These are phyloP conservation scores for Ophiostoma quercus DNA, from an alignment of 2,329 filamentous ascomycete genomes.

Conservation along the genomic window DNA sequence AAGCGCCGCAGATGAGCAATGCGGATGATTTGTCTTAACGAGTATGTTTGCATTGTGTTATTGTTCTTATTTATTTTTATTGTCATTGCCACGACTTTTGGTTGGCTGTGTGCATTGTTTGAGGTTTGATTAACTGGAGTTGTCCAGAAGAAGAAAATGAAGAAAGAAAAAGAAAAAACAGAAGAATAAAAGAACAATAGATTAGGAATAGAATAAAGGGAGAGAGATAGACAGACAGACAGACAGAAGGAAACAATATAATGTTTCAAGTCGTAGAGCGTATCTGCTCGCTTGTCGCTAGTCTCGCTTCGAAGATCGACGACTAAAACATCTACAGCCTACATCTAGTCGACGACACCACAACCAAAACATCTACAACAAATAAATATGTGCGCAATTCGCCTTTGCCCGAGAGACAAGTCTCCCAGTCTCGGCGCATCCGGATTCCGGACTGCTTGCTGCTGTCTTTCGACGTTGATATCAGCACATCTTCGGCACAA, in stretches of 20 bases:
- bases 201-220: too few species aligned
- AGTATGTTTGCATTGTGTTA: not conserved
- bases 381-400: constrained; percentile 34
- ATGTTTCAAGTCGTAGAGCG: not conserved
- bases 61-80: not conserved
- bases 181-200: too few species aligned
- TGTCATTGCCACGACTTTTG: not conserved
- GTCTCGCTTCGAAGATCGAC: not conserved
- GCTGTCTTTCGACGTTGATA: constrained; percentile 46
- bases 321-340: not conserved
- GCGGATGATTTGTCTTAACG: not conserved
- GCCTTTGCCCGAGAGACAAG: constrained; percentile 21
- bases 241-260: not conserved
- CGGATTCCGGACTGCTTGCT: constrained; percentile 38
- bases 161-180: too few species aligned
- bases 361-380: not conserved
- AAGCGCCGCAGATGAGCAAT: not conserved
- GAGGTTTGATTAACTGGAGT: not conserved
- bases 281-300: not conserved
- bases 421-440: constrained; percentile 30
- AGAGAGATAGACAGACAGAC: too few species aligned
- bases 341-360: too few species aligned
- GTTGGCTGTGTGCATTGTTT: not conserved
- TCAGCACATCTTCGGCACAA: constrained; percentile 99
- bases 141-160: not conserved